phyloP scores from a whole-genome alignment of 768 basidiomycete species.

The Russula virescens region DNA sequence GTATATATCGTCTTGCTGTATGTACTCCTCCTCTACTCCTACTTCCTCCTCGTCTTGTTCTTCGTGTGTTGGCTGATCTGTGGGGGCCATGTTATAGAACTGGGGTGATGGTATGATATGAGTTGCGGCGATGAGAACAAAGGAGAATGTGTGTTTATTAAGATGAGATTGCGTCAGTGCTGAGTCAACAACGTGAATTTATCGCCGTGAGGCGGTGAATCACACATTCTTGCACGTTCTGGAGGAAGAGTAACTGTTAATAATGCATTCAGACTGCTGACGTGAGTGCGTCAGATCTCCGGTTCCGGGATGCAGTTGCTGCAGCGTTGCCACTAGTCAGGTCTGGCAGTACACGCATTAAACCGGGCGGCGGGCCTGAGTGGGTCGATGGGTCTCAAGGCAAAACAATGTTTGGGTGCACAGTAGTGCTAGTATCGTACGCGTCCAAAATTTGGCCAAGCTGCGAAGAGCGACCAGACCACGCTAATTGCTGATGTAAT shows the following conservation, averaged over 20 bases:
- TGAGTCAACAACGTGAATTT: constrained; percentile 12
- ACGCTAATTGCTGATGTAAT: constrained; percentile 7
- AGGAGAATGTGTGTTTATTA: constrained; percentile 1
- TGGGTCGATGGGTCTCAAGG: not conserved
- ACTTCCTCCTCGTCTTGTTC: constrained; percentile 1
- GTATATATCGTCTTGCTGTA: constrained; percentile 59
- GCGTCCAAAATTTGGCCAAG: too few relatives aligned
- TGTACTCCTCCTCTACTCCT: constrained; percentile 35
- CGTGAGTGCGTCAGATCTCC: not conserved
- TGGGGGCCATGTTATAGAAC: constrained; percentile 8
- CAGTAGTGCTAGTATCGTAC: too few relatives aligned
- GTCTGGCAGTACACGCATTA: too few relatives aligned
- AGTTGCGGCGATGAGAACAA: not conserved
- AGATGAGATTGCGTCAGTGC: not conserved
- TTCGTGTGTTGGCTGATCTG: constrained; percentile 1
- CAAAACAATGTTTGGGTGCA: too few relatives aligned
- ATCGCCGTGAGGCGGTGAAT: not conserved
- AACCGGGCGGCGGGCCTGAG: not conserved
- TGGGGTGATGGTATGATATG: not conserved
- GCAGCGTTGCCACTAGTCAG: too few relatives aligned
- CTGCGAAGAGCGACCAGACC: too few relatives aligned
- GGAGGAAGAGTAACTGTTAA: too few relatives aligned
- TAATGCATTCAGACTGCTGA: not conserved
- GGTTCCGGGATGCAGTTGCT: not conserved
- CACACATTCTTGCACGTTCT: not conserved